These are phyloP conservation scores for Rhizomucor pusillus DNA, from an alignment of 371 early-diverging fungal genomes.

Conservation along the genomic window DNA sequence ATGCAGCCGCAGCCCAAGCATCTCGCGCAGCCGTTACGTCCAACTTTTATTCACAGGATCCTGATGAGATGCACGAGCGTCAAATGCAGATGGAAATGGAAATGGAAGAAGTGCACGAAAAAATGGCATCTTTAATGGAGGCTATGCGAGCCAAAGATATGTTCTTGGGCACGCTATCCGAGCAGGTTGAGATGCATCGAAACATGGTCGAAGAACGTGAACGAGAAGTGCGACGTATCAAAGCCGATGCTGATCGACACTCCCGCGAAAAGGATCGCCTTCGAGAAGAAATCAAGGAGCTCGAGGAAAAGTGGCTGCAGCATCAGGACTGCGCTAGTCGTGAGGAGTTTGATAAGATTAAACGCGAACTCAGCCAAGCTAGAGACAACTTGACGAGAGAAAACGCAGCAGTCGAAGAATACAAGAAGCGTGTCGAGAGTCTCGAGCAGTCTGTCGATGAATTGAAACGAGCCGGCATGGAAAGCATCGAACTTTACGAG, in stretches of 20 bases:
- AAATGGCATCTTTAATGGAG: slow-evolving; percentile 42
- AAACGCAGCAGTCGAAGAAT: slow-evolving; percentile 21
- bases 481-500: slow-evolving; percentile 55
- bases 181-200: slow-evolving; percentile 45
- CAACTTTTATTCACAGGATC: slow-evolving; percentile 26
- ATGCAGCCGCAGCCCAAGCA: slow-evolving; percentile 35
- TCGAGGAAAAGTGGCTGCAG: slow-evolving; percentile 32
- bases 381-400: slow-evolving; percentile 32
- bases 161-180: slow-evolving; percentile 41
- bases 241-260: slow-evolving; percentile 40
- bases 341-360: slow-evolving; percentile 36
- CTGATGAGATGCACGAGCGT: slow-evolving; percentile 34
- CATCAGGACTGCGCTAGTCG: slow-evolving; percentile 37
- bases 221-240: slow-evolving; percentile 41
- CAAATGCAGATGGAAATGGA: slow-evolving; percentile 47
- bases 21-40: slow-evolving; percentile 12
- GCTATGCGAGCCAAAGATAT: slow-evolving; percentile 51
- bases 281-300: slow-evolving; percentile 34
- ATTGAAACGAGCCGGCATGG: slow-evolving; percentile 50
- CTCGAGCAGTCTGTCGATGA: slow-evolving; percentile 45
- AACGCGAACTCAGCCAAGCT: slow-evolving; percentile 23
- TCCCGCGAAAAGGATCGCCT: slow-evolving; percentile 40
- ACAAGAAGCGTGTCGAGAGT: slow-evolving; percentile 22
- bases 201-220: slow-evolving; percentile 49
- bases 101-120: slow-evolving; percentile 52